Conservation (phyloP, 495 filamentous ascomycete species). For the Tuber magnatum region DNA sequence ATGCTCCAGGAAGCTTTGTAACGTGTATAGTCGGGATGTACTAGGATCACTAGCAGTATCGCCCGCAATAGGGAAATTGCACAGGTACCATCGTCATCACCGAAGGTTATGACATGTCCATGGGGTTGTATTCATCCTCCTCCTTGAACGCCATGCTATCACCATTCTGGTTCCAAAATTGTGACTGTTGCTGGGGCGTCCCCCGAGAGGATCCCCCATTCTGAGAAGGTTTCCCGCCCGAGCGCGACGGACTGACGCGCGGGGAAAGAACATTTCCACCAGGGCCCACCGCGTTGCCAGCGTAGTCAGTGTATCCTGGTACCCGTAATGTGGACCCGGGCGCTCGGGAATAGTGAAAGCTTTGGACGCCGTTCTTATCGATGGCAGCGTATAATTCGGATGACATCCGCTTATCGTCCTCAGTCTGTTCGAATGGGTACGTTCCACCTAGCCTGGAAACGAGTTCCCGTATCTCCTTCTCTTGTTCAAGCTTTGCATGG, state of each 20-base stretch:
- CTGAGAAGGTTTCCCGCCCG: constrained; percentile 32
- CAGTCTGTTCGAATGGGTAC: constrained; percentile 75
- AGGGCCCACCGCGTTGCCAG: constrained; percentile 61
- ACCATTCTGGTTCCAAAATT: constrained; percentile 67
- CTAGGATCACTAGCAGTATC: constrained; percentile 16
- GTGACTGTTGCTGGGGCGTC: constrained; percentile 48
- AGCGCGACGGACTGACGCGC: constrained; percentile 34
- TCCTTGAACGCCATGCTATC: constrained; percentile 77
- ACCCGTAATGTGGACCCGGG: constrained; percentile 80
- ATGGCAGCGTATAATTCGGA: constrained; percentile 81
- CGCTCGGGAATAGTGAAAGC: constrained; percentile 74
- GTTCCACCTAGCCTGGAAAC: constrained; percentile 62
- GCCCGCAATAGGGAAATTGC: constrained; percentile 13
- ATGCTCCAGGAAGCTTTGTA: constrained; percentile 28
- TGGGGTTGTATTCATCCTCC: constrained; percentile 81
- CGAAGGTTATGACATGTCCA: constrained; percentile 58
- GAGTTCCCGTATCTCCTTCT: constrained; percentile 69
- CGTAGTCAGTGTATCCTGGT: constrained; percentile 84
- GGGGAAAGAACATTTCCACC: constrained; percentile 33
- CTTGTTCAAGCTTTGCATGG: constrained; percentile 76
- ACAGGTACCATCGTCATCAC: constrained; percentile 3
- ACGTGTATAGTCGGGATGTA: constrained; percentile 25
- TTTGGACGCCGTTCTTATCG: constrained; percentile 55
- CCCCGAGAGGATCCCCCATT: constrained; percentile 37
- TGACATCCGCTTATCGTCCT: constrained; percentile 92